Percentiles rank a stretch among this genome's conserved stretches.
Conservation (phyloP, 805 yeast species). For the Cyberlindnera amylophila region DNA sequence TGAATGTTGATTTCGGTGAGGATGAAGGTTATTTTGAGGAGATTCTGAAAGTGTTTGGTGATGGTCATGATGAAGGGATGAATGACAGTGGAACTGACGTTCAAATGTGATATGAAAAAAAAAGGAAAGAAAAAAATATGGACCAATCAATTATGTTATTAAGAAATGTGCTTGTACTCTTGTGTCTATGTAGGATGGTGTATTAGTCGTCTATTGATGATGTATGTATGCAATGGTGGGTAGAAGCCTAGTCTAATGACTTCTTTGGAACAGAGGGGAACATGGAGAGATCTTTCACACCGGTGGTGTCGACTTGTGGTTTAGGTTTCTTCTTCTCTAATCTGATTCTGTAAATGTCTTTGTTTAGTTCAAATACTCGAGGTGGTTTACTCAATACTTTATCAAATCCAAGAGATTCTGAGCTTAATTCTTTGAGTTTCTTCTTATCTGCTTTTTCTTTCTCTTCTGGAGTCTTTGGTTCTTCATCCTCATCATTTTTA, state of each 20-base stretch:
- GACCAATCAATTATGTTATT: not conserved
- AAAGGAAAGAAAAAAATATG: too few relatives aligned
- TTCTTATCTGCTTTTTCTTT: slow-evolving; percentile 17
- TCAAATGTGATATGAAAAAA: too few relatives aligned
- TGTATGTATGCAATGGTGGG: too few relatives aligned
- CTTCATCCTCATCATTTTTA: slow-evolving; percentile 14
- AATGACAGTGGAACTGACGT: not conserved
- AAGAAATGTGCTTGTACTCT: too few relatives aligned
- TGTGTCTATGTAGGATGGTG: too few relatives aligned
- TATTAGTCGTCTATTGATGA: too few relatives aligned
- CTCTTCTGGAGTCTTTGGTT: slow-evolving; percentile 14
- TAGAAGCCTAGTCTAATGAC: not conserved
- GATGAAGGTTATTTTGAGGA: slow-evolving; percentile 27
- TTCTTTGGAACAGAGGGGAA: slow-evolving; percentile 34
- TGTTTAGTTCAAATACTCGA: slow-evolving; percentile 35
- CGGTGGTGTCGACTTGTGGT: slow-evolving; percentile 25
- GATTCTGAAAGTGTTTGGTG: slow-evolving; percentile 32
- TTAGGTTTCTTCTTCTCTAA: slow-evolving; percentile 27
- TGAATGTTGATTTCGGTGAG: slow-evolving; percentile 13
- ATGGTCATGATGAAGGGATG: slow-evolving; percentile 25
- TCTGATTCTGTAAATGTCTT: slow-evolving; percentile 38
- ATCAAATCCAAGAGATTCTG: slow-evolving; percentile 9
- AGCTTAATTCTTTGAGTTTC: slow-evolving; percentile 14
- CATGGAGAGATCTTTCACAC: slow-evolving; percentile 21
- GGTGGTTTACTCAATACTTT: slow-evolving; percentile 29